phyloP scores from a whole-genome alignment of 441 rosid species.

The Gossypium trilobum region DNA sequence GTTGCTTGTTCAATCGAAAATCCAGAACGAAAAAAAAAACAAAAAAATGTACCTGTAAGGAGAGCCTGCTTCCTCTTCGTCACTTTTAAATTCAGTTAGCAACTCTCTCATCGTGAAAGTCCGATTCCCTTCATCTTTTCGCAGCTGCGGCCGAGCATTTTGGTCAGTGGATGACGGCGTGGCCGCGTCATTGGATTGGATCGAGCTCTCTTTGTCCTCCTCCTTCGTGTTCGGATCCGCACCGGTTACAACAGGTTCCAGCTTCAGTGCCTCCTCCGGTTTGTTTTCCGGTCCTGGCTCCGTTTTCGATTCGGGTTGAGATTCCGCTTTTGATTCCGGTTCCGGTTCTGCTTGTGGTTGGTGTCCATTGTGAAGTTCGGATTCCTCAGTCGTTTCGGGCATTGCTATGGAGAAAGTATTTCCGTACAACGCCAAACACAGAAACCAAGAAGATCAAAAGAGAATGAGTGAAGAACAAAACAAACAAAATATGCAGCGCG shows the following conservation, averaged over 20 bases:
- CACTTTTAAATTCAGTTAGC: slow-evolving; percentile 67
- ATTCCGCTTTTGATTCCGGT: slow-evolving; percentile 9
- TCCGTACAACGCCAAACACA: neutral
- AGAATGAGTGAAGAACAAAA: slow-evolving; percentile 24
- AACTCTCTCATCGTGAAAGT: slow-evolving; percentile 88
- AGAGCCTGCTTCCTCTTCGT: slow-evolving; percentile 53
- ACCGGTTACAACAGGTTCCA: slow-evolving; percentile 11
- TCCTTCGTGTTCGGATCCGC: slow-evolving; percentile 26
- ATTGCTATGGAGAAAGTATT: slow-evolving; percentile 13
- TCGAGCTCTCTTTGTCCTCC: slow-evolving; percentile 29
- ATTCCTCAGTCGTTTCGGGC: slow-evolving; percentile 35
- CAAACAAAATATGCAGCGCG: neutral
- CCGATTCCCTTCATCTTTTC: slow-evolving; percentile 52
- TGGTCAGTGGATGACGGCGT: slow-evolving; percentile 23
- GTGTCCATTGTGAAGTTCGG: slow-evolving; percentile 40
- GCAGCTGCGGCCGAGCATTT: slow-evolving; percentile 24
- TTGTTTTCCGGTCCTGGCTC: slow-evolving; percentile 6
- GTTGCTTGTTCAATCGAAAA: neutral
- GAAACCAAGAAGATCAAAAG: slow-evolving; percentile 15
- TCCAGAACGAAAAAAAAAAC: slow-evolving; percentile 14
- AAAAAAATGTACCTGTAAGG: slow-evolving; percentile 40
- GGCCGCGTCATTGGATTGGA: slow-evolving; percentile 28
- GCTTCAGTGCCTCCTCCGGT: slow-evolving; percentile 17
- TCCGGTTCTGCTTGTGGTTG: slow-evolving; percentile 19
- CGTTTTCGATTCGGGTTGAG: slow-evolving; percentile 11